A percentile compares a stretch with the other conserved stretches of the same genome.
phyloP scores from a whole-genome alignment of 805 yeast genomes.

The Candida easanensis region DNA sequence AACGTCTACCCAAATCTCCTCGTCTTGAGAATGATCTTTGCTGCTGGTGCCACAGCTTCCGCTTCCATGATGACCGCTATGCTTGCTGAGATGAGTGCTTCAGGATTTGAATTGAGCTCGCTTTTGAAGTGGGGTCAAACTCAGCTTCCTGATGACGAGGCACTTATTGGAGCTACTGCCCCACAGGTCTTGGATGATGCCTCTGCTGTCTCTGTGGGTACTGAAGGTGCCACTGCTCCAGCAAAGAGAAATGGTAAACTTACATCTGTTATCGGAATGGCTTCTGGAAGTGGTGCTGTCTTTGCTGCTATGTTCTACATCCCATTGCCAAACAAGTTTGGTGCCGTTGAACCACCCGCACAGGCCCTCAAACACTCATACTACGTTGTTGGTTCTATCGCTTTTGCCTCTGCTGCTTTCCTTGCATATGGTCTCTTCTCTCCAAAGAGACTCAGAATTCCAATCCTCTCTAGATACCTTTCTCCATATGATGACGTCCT shows the following conservation, averaged over 20 bases:
- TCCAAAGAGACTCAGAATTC: slow-evolving; percentile 32
- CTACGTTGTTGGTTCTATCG: slow-evolving; percentile 41
- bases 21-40: slow-evolving; percentile 52
- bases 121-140: slow-evolving; percentile 16
- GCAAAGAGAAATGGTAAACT: slow-evolving; percentile 47
- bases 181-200: slow-evolving; percentile 4
- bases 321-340: slow-evolving; percentile 54
- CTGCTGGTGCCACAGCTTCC: slow-evolving; percentile 54
- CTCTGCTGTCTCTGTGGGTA: slow-evolving; percentile 3
- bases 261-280: slow-evolving; percentile 59
- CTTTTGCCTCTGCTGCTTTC: slow-evolving; percentile 37
- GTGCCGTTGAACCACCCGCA: slow-evolving; percentile 38
- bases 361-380: slow-evolving; percentile 48
- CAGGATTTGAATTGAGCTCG: slow-evolving; percentile 36
- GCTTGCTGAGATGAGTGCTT: slow-evolving; percentile 51
- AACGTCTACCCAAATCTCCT: slow-evolving; percentile 49
- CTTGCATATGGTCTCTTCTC: slow-evolving; percentile 46
- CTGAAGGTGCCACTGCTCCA: slow-evolving; percentile 9
- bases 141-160: slow-evolving; percentile 7
- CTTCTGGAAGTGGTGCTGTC: slow-evolving; percentile 67
- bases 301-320: slow-evolving; percentile 54
- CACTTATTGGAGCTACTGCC: neutral
- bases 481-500: slow-evolving; percentile 32
- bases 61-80: slow-evolving; percentile 61
- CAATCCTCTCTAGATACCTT: slow-evolving; percentile 21